Conservation (phyloP, 148 eudicot species). For the Camellia granthamiana region DNA sequence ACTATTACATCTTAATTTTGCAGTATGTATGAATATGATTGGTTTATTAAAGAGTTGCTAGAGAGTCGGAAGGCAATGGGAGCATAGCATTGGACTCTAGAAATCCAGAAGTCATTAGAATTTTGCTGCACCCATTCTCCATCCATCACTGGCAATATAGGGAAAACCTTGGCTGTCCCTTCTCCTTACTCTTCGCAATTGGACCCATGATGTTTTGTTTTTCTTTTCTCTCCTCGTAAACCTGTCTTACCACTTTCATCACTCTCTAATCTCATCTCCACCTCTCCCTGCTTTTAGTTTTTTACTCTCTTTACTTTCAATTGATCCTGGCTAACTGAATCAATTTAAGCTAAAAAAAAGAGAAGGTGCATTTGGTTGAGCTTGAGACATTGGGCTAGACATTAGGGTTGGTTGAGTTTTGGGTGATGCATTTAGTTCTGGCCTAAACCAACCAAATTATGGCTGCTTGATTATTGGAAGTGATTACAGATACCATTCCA, state of each 20-base stretch:
- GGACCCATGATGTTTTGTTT: background rate
- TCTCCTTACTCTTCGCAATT: background rate
- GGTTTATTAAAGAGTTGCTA: background rate
- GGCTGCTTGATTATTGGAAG: background rate
- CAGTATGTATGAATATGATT: background rate
- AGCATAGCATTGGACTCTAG: background rate
- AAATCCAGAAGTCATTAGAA: background rate
- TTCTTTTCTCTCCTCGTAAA: background rate
- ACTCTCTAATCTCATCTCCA: background rate
- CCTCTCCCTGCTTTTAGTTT: background rate
- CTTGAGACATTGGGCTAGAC: background rate
- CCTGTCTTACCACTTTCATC: background rate
- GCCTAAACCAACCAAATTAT: background rate
- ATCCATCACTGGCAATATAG: background rate
- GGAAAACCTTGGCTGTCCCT: background rate
- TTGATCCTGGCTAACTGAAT: background rate
- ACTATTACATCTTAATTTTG: too few relatives aligned
- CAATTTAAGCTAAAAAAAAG: background rate
- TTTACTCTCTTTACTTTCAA: background rate
- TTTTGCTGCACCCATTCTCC: background rate
- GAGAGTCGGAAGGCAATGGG: background rate
- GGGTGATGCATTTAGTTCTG: background rate
- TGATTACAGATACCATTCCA: background rate
- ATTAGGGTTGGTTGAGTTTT: background rate
- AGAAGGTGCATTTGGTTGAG: too few relatives aligned